phyloP scores from a whole-genome alignment of 2,329 filamentous ascomycete genomes.

The Corynespora cassiicola region DNA sequence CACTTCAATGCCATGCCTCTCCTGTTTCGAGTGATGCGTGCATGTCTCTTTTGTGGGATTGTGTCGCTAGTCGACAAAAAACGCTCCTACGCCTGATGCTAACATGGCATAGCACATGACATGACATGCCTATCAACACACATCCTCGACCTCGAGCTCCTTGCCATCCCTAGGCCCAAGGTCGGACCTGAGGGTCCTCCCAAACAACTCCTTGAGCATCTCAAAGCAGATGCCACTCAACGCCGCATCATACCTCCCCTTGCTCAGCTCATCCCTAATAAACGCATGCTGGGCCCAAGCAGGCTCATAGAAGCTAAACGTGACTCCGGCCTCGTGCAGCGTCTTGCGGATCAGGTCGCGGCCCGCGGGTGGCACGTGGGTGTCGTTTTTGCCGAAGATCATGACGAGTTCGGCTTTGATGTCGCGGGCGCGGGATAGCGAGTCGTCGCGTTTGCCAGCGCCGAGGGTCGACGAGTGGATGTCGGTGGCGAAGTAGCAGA shows the following conservation, averaged over 20 bases:
- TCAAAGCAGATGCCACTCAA: slow-evolving; percentile 89
- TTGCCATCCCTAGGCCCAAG: slow-evolving; percentile 72
- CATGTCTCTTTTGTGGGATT: too few relatives aligned
- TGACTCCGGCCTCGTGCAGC: slow-evolving; percentile 75
- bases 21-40: neutral
- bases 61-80: too few relatives aligned
- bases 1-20: neutral
- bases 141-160: slow-evolving; percentile 70
- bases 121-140: slow-evolving; percentile 56
- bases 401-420: slow-evolving; percentile 82
- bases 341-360: slow-evolving; percentile 84
- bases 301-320: slow-evolving; percentile 85
- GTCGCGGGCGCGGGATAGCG: slow-evolving; percentile 64
- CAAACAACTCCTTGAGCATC: slow-evolving; percentile 86
- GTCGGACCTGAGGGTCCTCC: slow-evolving; percentile 77
- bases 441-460: slow-evolving; percentile 68
- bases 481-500: slow-evolving; percentile 93
- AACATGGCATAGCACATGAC: too few relatives aligned
- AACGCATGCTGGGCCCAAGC: slow-evolving; percentile 95
- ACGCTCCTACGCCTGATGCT: too few relatives aligned
- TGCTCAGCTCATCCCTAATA: slow-evolving; percentile 89
- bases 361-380: slow-evolving; percentile 82
- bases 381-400: slow-evolving; percentile 93
- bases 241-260: slow-evolving; percentile 91
- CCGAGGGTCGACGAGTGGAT: slow-evolving; percentile 83